Conservation (phyloP, 495 filamentous ascomycete genomes). For the Penicillium desertorum region DNA sequence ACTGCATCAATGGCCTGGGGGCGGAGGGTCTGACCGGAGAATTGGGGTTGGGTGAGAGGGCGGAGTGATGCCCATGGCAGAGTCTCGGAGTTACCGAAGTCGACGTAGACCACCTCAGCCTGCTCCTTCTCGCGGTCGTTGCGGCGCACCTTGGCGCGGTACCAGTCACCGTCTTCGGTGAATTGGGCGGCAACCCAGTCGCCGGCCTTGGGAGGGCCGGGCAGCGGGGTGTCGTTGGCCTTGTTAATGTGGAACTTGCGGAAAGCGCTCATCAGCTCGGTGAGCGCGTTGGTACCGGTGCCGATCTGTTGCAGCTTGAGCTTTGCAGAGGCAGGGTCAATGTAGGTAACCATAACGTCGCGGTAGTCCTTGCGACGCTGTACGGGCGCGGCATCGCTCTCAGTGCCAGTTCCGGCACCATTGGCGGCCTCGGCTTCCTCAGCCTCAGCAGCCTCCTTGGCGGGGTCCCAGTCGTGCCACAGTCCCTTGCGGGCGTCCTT, state of each 20-base stretch:
- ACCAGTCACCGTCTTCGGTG: constrained; percentile 85
- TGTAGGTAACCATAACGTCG: constrained; percentile 85
- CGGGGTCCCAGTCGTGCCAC: constrained; percentile 94
- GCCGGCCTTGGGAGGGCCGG: constrained; percentile 81
- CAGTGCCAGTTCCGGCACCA: constrained; percentile 50
- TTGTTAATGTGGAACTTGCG: constrained; percentile 77
- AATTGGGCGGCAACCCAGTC: constrained; percentile 90
- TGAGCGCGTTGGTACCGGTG: constrained; percentile 74
- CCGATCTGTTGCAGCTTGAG: constrained; percentile 90
- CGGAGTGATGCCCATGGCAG: constrained; percentile 81
- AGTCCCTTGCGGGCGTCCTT: constrained; percentile 84
- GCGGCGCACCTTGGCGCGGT: constrained; percentile 84
- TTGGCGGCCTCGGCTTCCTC: constrained; percentile 45
- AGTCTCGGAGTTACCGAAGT: constrained; percentile 93
- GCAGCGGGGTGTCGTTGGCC: constrained; percentile 67
- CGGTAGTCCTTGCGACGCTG: constrained; percentile 80
- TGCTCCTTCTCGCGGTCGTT: constrained; percentile 88
- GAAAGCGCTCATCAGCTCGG: constrained; percentile 85
- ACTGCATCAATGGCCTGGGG: constrained; percentile 84
- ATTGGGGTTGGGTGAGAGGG: constrained; percentile 73
- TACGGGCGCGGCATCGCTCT: constrained; percentile 40
- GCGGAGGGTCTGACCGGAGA: constrained; percentile 73
- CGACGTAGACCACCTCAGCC: constrained; percentile 88
- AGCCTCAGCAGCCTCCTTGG: constrained; percentile 63
- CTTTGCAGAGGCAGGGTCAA: constrained; percentile 67